phyloP scores from a whole-genome alignment of 257 asterid genomes.

The Przewalskia tangutica region DNA sequence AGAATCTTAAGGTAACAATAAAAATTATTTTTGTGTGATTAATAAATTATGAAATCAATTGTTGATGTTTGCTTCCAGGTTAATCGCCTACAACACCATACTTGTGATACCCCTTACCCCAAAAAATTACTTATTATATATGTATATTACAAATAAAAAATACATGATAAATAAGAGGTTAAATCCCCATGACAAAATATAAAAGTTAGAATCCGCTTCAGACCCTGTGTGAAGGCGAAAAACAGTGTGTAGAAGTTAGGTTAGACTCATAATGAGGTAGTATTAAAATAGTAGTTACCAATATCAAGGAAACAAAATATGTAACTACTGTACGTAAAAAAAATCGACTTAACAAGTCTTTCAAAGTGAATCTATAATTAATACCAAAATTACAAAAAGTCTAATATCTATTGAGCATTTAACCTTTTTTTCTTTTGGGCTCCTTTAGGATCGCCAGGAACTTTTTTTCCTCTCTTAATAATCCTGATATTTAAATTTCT shows the following conservation, averaged over 20 bases:
- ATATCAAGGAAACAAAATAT: neutral
- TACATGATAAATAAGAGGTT: too few species aligned
- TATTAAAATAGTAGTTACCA: neutral
- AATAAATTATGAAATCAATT: too few species aligned
- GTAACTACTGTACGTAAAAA: neutral
- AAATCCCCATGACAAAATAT: too few species aligned
- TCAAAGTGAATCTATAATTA: neutral
- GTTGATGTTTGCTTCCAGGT: too few species aligned
- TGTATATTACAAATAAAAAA: too few species aligned
- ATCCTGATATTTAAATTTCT: conserved; percentile 23
- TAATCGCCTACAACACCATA: too few species aligned
- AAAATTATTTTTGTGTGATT: too few species aligned
- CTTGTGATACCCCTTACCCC: too few species aligned
- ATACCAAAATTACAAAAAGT: neutral
- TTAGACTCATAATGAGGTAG: neutral
- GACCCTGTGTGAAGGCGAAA: too few species aligned
- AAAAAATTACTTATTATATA: too few species aligned
- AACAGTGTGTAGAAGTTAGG: neutral
- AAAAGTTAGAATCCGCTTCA: too few species aligned
- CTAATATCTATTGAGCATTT: neutral
- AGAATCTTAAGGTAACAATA: too few species aligned
- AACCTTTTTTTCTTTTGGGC: neutral
- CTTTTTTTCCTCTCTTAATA: neutral
- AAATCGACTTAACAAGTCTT: neutral
- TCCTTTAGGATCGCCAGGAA: neutral